Evolutionary conservation across 148 eudicot genomes (phyloP).

Genomic region (Rhododendron ferrugineum): DNA sequence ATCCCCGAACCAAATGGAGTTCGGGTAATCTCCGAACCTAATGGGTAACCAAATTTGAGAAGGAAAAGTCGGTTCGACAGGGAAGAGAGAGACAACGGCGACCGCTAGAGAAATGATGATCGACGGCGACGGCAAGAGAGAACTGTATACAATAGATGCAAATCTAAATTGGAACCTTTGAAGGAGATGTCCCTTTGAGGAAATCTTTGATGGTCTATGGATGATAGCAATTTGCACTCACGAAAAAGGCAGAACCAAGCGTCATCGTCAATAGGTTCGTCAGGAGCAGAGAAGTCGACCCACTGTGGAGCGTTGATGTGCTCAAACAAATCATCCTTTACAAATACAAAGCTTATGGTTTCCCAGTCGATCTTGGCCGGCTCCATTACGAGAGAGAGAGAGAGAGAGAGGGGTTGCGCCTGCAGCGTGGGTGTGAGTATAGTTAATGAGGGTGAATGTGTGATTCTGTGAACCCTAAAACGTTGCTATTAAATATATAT

Average conservation of each 20-base stretch:
- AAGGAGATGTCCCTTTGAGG: slow-evolving; percentile 36
- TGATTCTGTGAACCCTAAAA: no score
- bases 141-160: no score
- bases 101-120: no score
- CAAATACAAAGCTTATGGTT: slow-evolving; percentile 47
- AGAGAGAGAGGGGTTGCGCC: neutral
- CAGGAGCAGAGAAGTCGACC: slow-evolving; percentile 58
- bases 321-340: slow-evolving; percentile 53
- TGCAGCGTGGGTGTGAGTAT: no score
- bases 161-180: slow-evolving; percentile 39
- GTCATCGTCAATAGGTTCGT: slow-evolving; percentile 41
- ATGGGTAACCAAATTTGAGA: no score
- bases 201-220: slow-evolving; percentile 76
- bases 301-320: slow-evolving; percentile 79
- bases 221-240: slow-evolving; percentile 66
- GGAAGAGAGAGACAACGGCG: no score
- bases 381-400: slow-evolving; percentile 39
- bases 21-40: no score
- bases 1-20: no score
- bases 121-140: no score
- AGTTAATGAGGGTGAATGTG: no score
- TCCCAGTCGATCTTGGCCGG: slow-evolving; percentile 75
- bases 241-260: slow-evolving; percentile 57
- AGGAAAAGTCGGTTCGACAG: no score
- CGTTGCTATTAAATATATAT: no score